Percentiles rank a stretch among this genome's conserved stretches.
These are phyloP conservation scores for Croton setiger DNA, from an alignment of 441 rosid species.

Conservation along the genomic window DNA sequence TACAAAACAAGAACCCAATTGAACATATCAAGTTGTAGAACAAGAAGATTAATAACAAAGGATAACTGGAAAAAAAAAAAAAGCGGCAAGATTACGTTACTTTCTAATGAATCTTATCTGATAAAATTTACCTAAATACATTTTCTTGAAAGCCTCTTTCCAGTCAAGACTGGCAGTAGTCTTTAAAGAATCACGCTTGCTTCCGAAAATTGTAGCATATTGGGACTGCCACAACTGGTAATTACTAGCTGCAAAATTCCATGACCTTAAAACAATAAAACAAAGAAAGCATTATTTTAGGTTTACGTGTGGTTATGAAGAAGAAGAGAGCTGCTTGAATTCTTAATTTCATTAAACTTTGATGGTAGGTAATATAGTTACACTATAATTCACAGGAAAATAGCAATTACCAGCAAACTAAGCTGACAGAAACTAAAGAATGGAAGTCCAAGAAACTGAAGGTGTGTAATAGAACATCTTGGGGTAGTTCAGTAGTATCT, in stretches of 20 bases:
- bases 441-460: conserved; percentile 61
- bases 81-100: too few species aligned
- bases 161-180: conserved; percentile 37
- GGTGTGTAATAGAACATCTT: conserved; percentile 62
- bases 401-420: conserved; percentile 58
- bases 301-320: too few species aligned
- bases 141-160: conserved; percentile 57
- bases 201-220: conserved; percentile 38
- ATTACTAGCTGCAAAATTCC: conserved; percentile 67
- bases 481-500: conserved; percentile 64
- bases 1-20: neutral
- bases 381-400: neutral
- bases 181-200: conserved; percentile 18
- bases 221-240: conserved; percentile 55
- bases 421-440: conserved; percentile 52
- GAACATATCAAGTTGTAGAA: too few species aligned
- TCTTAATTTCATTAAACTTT: too few species aligned
- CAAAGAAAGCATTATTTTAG: conserved; percentile 2
- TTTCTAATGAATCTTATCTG: neutral
- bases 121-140: conserved; percentile 41
- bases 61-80: neutral
- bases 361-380: neutral
- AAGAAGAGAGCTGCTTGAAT: neutral
- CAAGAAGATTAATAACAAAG: neutral
- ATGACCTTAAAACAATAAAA: conserved; percentile 49